Evolutionary conservation across 192 early-diverging fungal species (phyloP), one percentile per base, ranked within the genome.

Genomic region (Linnemannia hyalina): DNA sequence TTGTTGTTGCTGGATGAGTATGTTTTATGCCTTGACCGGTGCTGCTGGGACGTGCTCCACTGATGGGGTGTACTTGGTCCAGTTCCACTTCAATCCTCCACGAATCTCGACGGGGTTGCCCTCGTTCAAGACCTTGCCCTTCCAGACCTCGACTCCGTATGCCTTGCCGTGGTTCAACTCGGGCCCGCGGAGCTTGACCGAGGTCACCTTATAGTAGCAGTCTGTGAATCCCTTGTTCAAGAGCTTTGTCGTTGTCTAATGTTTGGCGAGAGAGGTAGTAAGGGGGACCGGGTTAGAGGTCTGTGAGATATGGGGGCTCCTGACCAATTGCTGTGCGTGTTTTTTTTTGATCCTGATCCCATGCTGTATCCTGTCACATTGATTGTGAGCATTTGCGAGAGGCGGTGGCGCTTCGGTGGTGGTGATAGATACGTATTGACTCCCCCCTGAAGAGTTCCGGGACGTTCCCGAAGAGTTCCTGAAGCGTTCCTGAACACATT

Each of bases 31-130:
- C 68, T 75, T 80, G 52, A 80, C 74, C 44, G 75, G 40, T 42
- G 80, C 55, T 77, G 68, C 44, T 76, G 77, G 38, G 44, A 86
- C 54, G 36, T 86, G 84, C 40, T 86, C 84, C 29, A 72, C 54
- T 40, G 84, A 57, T 73, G 84, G 84, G n/a, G 84, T 86, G 68
- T 81, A 86, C 71, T 86, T 86, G 72, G 77, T 70, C 84, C 84
- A 86, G 76, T 81, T 81, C 84, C 84, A 86, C 76, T 86, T 86
- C 57, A 86, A 52, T 44, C 84, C 84, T 74, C 84, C 84, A 63
- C 84, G 84, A 68, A 86, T 86, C 79, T 86, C 84, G 16, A 86
- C 84, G 22, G 84, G 75, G 72, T 81, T 86, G 68, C 84, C 84
- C 65, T 86, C 84, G 72, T 86, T 86, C 74, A 86, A 46, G 9